Base-by-base conservation (phyloP, 2,329 filamentous ascomycete species). In the Alternaria infectoria region DNA sequence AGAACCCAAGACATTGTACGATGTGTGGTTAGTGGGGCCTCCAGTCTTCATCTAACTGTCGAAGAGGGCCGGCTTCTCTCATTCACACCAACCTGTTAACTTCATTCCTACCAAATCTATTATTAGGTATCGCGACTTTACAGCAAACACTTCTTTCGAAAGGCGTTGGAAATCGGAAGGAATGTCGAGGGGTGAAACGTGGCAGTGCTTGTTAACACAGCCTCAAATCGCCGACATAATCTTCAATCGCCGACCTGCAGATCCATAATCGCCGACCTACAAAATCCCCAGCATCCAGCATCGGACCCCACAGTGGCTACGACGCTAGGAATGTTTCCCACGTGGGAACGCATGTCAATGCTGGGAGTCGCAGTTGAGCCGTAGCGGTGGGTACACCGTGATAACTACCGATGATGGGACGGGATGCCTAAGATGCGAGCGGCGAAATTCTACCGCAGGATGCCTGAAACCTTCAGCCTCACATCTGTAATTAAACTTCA, bases 391-490 rank as follows among this genome's bases (percentile, higher is more conserved):
- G n/a, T 49, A 32, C 19, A 54, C 44, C 46, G 43, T 21, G 25
- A 54, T 57, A 59, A 23, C 28, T 45, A 32, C 47, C 28, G 40
- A 44, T 46, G 47, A 26, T 25, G 19, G 36, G 36, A 40, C 21
- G 28, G 59, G 43, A 54, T 54, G 47, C 55, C 59, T 59, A 28
- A 59, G 9, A 6, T 40, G 30, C 23, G 23, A 46, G 30, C 19
- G 21, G 47, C 40, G 26, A 44, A 23, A 43, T 28, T 49, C 25
- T 28, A 47, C 47, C 40, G 28, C 43, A 21, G 59, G 40, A 17
- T 32, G 47, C 54, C 59, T 58, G 36, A 51, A 52, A 40, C 50
- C 43, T 44, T 55, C 55, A 58, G 59, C 55, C 59, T 50, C 21
- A 32, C 19, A 32, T 43, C 23, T 49, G 13, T 13, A 12, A 49